Conservation (phyloP, 257 asterid species). For the Solanum neorickii region DNA sequence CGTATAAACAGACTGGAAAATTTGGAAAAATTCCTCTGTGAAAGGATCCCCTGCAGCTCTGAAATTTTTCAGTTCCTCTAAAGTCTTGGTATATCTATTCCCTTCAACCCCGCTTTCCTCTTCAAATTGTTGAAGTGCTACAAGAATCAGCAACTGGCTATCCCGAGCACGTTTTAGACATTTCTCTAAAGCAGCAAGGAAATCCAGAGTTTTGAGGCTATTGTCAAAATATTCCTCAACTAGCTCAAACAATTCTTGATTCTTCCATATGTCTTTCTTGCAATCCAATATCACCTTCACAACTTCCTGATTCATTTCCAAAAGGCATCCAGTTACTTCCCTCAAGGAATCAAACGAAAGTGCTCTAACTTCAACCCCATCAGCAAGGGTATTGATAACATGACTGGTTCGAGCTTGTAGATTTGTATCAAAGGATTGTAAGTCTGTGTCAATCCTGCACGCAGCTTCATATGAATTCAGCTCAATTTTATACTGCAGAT, state of each 20-base stretch:
- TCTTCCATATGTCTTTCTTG: constrained; percentile 90
- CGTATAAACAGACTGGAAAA: constrained; percentile 54
- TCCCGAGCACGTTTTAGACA: constrained; percentile 63
- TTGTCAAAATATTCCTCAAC: constrained; percentile 81
- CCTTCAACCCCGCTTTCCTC: constrained; percentile 47
- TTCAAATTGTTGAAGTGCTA: constrained; percentile 63
- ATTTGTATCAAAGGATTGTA: constrained; percentile 53
- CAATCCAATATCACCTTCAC: constrained; percentile 84
- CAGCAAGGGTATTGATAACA: constrained; percentile 58
- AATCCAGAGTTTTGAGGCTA: constrained; percentile 66
- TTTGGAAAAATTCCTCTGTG: constrained; percentile 68
- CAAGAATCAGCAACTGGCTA: constrained; percentile 56
- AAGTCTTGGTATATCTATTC: constrained; percentile 34
- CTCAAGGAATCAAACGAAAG: constrained; percentile 71
- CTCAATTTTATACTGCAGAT: constrained; percentile 39
- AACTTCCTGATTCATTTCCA: constrained; percentile 84
- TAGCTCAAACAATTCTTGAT: constrained; percentile 64
- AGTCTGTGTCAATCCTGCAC: constrained; percentile 53
- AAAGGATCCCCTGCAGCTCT: constrained; percentile 71
- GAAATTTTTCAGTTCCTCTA: constrained; percentile 61
- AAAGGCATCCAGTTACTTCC: constrained; percentile 70
- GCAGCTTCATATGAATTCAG: constrained; percentile 71
- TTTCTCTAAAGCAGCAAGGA: constrained; percentile 63
- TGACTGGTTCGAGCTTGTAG: constrained; percentile 62
- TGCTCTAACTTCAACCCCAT: constrained; percentile 78